Evolutionary conservation across 495 filamentous ascomycete genomes (phyloP), one percentile per base, ranked within the genome.

Genomic region (Aspergillus cavernicola): DNA sequence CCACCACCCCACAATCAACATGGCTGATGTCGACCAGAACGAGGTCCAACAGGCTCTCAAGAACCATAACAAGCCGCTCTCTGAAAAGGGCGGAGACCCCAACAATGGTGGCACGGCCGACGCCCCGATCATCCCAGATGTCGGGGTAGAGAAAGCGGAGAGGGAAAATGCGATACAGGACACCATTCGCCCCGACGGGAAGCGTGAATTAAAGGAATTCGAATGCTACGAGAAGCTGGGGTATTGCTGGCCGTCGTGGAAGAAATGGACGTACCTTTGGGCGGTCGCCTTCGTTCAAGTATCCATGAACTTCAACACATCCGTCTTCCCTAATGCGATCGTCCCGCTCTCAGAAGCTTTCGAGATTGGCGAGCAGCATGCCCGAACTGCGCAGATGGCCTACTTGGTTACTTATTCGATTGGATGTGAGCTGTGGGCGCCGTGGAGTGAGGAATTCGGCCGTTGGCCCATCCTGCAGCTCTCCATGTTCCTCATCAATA

Each of bases 351-450:
- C 81, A 2, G 63, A 79, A 24, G 69, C 82, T 19, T 90, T 85
- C 63, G 35, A 71, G n/a, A 80, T 90, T 40, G 80, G 79, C 56
- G 66, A 69, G 19, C 83, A 87, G 55, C 75, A 77, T 1, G 86
- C 85, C 2, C 78, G 86, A 8, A 66, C 76, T 6, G 85, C 83
- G 24, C 82, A 85, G 28, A 82, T 83, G 61, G 76, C 86, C 55
- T 91, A 87, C 67, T 72, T 91, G 38, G 71, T 90, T 45, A 69
- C 78, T 3, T 91, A 91, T 60, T 85, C 85, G 15, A 84, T 91
- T 63, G 87, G 87, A 5, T 90, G 85, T 62, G 87, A 89, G 64
- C 71, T 91, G 4, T 91, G 86, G 86, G 87, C 87, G 1, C 87
- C 87, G 0, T 90, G 87, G 85, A 82, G 77, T 45, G 87, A 91